phyloP scores from a whole-genome alignment of 1,284 basidiomycete species.

The Apiotrichum laibachii region DNA sequence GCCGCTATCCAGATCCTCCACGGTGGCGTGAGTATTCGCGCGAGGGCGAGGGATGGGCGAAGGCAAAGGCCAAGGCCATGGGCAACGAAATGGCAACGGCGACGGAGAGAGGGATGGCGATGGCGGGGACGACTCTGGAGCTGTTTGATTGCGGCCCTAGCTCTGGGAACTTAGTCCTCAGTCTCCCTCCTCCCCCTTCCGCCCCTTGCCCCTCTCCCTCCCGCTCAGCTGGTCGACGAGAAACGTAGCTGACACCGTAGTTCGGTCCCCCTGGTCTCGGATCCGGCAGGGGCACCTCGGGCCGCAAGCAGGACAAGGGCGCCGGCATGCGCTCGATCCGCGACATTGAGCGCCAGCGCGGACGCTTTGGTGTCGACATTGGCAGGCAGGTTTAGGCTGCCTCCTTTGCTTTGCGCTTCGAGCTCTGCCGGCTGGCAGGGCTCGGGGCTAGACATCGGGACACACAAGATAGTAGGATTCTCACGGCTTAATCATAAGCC shows the following conservation, averaged over 20 bases:
- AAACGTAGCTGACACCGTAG: background rate
- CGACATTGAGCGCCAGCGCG: slow-evolving; percentile 49
- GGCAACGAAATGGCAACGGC: no score
- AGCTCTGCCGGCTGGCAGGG: no score
- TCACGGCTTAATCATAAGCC: no score
- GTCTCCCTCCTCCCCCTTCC: no score
- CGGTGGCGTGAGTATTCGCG: slow-evolving; percentile 41
- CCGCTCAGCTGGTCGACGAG: background rate
- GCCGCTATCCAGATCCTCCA: slow-evolving; percentile 50
- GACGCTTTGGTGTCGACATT: slow-evolving; percentile 50
- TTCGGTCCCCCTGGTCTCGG: slow-evolving; percentile 42
- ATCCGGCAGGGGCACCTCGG: slow-evolving; percentile 35
- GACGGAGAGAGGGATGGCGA: background rate
- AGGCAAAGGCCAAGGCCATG: no score
- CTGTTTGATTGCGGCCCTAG: no score
- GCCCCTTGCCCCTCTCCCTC: background rate
- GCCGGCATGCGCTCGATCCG: slow-evolving; percentile 46
- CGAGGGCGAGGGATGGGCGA: background rate
- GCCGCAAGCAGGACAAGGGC: slow-evolving; percentile 46
- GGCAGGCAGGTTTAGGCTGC: slow-evolving; percentile 33
- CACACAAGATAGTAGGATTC: slow-evolving; percentile 1
- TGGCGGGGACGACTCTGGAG: no score
- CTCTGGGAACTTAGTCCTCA: no score
- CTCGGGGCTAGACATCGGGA: no score
- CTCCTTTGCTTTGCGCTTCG: background rate